Evolutionary conservation across 306 rosid genomes (phyloP).

Genomic region (Gleditsia sinensis): DNA sequence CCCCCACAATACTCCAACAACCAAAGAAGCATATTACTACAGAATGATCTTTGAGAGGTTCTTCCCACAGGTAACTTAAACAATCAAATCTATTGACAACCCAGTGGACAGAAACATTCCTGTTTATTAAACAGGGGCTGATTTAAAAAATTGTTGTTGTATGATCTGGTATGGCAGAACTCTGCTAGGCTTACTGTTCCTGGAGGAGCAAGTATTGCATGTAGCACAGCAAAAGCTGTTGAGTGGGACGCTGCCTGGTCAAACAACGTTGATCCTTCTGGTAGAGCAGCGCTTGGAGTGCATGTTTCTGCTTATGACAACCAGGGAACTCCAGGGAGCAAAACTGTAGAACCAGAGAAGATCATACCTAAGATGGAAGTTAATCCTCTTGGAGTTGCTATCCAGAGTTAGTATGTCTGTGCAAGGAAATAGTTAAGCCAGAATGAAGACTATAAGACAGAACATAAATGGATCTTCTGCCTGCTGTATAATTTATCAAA

Average conservation of each 20-base stretch:
- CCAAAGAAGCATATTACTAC: conserved; percentile 92
- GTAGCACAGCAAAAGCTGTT: conserved; percentile 92
- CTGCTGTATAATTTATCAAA: conserved; percentile 24
- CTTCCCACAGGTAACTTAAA: conserved; percentile 78
- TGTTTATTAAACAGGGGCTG: background rate
- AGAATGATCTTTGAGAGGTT: conserved; percentile 94
- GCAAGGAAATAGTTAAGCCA: conserved; percentile 21
- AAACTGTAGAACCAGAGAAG: conserved; percentile 47
- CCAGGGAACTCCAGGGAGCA: conserved; percentile 29
- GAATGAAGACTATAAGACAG: conserved; percentile 33
- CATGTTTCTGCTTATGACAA: conserved; percentile 72
- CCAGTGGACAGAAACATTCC: background rate
- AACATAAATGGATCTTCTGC: conserved; percentile 20
- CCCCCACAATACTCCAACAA: conserved; percentile 87
- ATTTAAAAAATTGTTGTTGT: background rate
- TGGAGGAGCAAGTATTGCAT: conserved; percentile 91
- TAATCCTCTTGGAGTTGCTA: conserved; percentile 57
- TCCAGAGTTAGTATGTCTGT: conserved; percentile 48
- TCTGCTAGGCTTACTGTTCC: conserved; percentile 87
- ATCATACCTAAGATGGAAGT: conserved; percentile 54
- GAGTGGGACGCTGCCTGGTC: conserved; percentile 96
- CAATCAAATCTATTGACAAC: background rate
- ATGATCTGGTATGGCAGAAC: conserved; percentile 55
- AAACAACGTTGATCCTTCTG: conserved; percentile 87
- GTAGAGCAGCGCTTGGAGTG: conserved; percentile 91